phyloP scores from a whole-genome alignment of 78 protist genomes.

The Dictyostelium citrinum region DNA sequence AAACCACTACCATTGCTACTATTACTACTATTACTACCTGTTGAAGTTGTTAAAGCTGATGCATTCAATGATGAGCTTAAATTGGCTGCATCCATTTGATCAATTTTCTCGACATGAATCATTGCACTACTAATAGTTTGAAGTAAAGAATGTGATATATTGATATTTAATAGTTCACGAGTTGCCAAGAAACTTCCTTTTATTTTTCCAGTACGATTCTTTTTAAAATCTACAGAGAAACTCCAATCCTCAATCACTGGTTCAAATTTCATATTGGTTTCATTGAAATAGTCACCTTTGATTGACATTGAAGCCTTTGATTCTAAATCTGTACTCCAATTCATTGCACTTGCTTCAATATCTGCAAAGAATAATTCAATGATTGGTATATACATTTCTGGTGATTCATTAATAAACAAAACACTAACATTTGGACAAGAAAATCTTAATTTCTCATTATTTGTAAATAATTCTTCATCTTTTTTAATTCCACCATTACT shows the following conservation, averaged over 20 bases:
- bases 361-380: conserved; percentile 40
- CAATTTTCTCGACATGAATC: conserved; percentile 8
- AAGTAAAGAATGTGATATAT: conserved; percentile 35
- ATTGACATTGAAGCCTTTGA: conserved; percentile 24
- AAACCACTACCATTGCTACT: background rate
- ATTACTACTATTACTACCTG: background rate
- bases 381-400: conserved; percentile 52
- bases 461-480: background rate
- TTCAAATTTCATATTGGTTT: conserved; percentile 61
- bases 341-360: background rate
- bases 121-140: conserved; percentile 26
- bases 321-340: conserved; percentile 55
- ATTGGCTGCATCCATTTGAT: background rate
- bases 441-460: conserved; percentile 18
- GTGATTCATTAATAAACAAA: conserved; percentile 54
- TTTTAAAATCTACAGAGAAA: conserved; percentile 31
- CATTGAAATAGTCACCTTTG: conserved; percentile 63
- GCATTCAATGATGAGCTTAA: background rate
- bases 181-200: conserved; percentile 61
- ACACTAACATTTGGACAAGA: conserved; percentile 43
- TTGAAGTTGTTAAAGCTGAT: background rate
- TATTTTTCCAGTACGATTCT: background rate
- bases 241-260: conserved; percentile 67
- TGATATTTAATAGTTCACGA: conserved; percentile 29
- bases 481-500: background rate